Evolutionary conservation across 306 rosid genomes (phyloP).

Genomic region (Dryas octopetala): DNA sequence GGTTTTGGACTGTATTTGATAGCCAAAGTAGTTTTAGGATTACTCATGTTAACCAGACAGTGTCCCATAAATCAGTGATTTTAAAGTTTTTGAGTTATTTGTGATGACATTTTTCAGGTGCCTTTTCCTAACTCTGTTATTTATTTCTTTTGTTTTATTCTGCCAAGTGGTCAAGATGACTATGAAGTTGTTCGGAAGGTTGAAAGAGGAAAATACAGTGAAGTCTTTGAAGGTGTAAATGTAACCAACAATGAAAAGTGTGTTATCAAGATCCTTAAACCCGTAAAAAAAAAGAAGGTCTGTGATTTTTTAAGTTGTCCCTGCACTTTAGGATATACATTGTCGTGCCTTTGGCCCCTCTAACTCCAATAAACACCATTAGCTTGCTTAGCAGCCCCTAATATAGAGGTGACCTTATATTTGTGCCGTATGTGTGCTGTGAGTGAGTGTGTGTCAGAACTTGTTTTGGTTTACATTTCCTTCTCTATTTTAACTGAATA

Average conservation of each 20-base stretch:
- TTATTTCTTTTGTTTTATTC: neutral
- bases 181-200: conserved; percentile 38
- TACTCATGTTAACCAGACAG: neutral
- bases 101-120: neutral
- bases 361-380: too few relatives aligned
- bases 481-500: neutral
- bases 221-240: conserved; percentile 37
- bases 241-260: conserved; percentile 31
- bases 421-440: too few relatives aligned
- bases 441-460: neutral
- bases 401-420: too few relatives aligned
- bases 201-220: conserved; percentile 39
- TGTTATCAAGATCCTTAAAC: conserved; percentile 39
- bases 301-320: neutral
- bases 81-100: neutral
- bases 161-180: conserved; percentile 34
- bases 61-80: neutral
- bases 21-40: neutral
- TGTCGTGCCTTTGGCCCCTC: too few relatives aligned
- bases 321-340: neutral
- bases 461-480: neutral
- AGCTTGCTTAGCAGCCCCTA: too few relatives aligned
- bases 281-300: conserved; percentile 39
- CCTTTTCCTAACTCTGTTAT: neutral
- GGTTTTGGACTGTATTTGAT: neutral